A percentile compares a stretch with the other conserved stretches of the same genome.
phyloP scores from a whole-genome alignment of 1,284 basidiomycete genomes.

The Tilletia caries region DNA sequence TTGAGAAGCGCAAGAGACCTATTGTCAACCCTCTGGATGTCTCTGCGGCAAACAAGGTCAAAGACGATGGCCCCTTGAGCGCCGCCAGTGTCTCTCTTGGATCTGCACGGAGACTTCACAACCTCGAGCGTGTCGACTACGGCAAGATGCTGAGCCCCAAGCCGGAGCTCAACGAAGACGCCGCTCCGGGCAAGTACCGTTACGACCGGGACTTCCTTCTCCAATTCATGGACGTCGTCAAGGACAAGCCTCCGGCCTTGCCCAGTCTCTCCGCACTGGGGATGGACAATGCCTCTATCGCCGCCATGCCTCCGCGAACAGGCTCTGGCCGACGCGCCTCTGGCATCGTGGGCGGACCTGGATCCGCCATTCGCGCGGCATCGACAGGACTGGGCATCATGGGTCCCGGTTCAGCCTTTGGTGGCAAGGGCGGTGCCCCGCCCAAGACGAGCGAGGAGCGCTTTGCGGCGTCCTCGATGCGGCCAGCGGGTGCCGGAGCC shows the following conservation, averaged over 20 bases:
- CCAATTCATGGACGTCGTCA: slow-evolving; percentile 94
- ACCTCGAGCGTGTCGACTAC: slow-evolving; percentile 75
- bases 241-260: slow-evolving; percentile 85
- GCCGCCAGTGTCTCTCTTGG: slow-evolving; percentile 37
- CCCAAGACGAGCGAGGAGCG: slow-evolving; percentile 52
- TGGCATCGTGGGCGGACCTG: not conserved
- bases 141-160: slow-evolving; percentile 77
- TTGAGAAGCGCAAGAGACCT: slow-evolving; percentile 43
- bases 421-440: slow-evolving; percentile 30
- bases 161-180: slow-evolving; percentile 77
- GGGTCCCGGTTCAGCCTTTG: slow-evolving; percentile 38
- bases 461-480: slow-evolving; percentile 41
- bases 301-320: slow-evolving; percentile 29
- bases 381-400: slow-evolving; percentile 39
- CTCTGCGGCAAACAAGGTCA: slow-evolving; percentile 10
- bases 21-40: slow-evolving; percentile 15
- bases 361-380: slow-evolving; percentile 27
- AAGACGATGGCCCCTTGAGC: slow-evolving; percentile 28
- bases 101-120: slow-evolving; percentile 68
- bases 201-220: slow-evolving; percentile 97
- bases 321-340: slow-evolving; percentile 33
- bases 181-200: slow-evolving; percentile 82
- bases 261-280: slow-evolving; percentile 88
- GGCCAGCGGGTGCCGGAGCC: slow-evolving; percentile 6
- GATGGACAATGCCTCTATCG: slow-evolving; percentile 54